These are phyloP conservation scores for Apostasia shenzhenica DNA, from an alignment of 106 monocot genomes.

Conservation along the genomic window DNA sequence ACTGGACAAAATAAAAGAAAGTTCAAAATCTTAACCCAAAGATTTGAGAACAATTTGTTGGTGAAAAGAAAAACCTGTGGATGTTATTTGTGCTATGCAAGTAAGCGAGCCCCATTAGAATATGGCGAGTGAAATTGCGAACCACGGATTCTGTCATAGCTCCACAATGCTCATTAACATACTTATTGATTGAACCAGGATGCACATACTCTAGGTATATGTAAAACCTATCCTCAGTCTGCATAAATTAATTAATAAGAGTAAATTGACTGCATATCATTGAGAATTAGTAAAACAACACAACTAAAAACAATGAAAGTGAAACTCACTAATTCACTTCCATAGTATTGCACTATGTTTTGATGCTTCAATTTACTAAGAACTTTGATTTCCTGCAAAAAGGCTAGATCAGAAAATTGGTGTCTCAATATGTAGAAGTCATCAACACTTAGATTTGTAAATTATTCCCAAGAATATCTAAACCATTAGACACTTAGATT, in stretches of 20 bases:
- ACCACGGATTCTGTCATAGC: conserved; percentile 94
- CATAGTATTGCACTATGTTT: conserved; percentile 96
- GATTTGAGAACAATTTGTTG: not conserved
- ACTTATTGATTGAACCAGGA: conserved; percentile 93
- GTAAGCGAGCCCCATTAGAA: conserved; percentile 79
- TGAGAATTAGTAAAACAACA: not conserved
- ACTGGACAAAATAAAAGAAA: too few species aligned
- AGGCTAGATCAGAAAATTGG: conserved; percentile 5
- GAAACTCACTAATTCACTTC: conserved; percentile 74
- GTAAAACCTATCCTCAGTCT: conserved; percentile 81
- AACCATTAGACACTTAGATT: too few species aligned
- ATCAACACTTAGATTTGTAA: too few species aligned
- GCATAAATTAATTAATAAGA: conserved; percentile 15
- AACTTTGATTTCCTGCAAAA: conserved; percentile 85
- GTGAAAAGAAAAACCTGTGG: conserved; percentile 60
- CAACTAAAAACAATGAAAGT: conserved; percentile 2
- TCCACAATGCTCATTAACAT: conserved; percentile 68
- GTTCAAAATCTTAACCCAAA: too few species aligned
- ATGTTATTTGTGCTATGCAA: conserved; percentile 80
- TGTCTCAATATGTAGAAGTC: not conserved
- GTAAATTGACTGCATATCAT: conserved; percentile 9
- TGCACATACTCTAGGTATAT: conserved; percentile 93
- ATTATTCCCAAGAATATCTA: too few species aligned
- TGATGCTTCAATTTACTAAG: conserved; percentile 92
- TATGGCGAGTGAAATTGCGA: conserved; percentile 96